Base-by-base conservation (phyloP, 495 filamentous ascomycete species). In the Podospora pseudoanserina region DNA sequence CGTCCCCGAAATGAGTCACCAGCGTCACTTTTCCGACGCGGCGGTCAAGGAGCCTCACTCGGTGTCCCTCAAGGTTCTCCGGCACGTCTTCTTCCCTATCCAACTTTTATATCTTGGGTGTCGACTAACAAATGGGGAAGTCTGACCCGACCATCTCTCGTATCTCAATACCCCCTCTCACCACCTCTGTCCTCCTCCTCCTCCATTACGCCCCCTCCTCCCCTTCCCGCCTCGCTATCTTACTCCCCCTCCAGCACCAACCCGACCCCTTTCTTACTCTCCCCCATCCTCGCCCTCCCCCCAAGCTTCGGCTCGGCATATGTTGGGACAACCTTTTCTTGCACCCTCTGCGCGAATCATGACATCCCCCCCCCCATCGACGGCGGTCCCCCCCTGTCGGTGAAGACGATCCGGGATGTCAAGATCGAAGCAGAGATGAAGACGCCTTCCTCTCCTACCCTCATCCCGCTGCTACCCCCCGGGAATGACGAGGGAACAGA, bases 341-440 rank as follows among this genome's bases (percentile, higher is more conserved):
- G 95, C 80, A 95, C 94, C 1, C 86, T 99, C 26, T 96, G 93
- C 80, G 94, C 91, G 9, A 97, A 95, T 82, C 95, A 97, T 77
- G 94, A 97, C 72, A 81, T 92, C 2, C 67, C 78, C 56, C 71
- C 71, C 0, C 67, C 72, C 0, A 65, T 34, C 15, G 69, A 75
- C 26, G 58, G 15, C 26, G 64, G 19, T n/a, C 34, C 64, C 65
- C 34, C 72, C 60, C 72, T 62, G 0, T 74, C 78, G 9, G 81
- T 78, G 19, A 86, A 87, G 60, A 80, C 80, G 5, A 87, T 96
- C 20, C 90, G 86, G 28, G 90, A 89, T 57, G 90, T 97, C 53
- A 86, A 87, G 30, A 91, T 98, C 63, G 87, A 88, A 65, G 96
- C 94, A 1, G 93, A 97, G 79, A 96, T 98, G 91, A 94, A 97